phyloP scores from a whole-genome alignment of 345 rosid genomes.

The Citrus reticulata region DNA sequence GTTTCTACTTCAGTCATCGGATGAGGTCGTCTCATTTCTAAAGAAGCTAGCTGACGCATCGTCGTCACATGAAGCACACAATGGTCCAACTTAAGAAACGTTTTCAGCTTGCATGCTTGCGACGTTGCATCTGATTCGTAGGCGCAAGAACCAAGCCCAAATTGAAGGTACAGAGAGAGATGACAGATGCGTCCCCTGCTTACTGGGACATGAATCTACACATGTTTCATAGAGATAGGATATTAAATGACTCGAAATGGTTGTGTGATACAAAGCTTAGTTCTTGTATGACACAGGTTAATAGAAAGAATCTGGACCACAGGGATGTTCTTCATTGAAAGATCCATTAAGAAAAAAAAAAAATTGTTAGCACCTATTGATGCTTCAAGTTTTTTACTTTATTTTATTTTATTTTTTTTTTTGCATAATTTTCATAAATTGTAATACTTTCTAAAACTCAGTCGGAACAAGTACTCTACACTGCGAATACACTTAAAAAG shows the following conservation, averaged over 20 bases:
- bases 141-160: neutral
- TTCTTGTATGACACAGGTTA: neutral
- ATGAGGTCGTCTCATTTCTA: conserved; percentile 74
- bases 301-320: neutral
- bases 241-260: neutral
- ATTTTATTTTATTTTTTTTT: too few relatives aligned
- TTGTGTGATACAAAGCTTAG: neutral
- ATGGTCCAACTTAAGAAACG: neutral
- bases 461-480: neutral
- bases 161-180: neutral
- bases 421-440: too few relatives aligned
- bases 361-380: neutral
- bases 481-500: too few relatives aligned
- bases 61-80: neutral
- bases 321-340: neutral
- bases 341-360: neutral
- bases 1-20: conserved; percentile 65
- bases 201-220: neutral
- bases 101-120: neutral
- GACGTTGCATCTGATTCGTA: neutral
- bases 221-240: neutral
- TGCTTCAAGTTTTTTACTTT: neutral
- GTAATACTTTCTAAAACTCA: too few relatives aligned
- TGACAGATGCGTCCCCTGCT: neutral
- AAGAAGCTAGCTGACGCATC: conserved; percentile 50